These are phyloP conservation scores for Neurospora terricola DNA, from an alignment of 495 filamentous ascomycete genomes.

Conservation along the genomic window DNA sequence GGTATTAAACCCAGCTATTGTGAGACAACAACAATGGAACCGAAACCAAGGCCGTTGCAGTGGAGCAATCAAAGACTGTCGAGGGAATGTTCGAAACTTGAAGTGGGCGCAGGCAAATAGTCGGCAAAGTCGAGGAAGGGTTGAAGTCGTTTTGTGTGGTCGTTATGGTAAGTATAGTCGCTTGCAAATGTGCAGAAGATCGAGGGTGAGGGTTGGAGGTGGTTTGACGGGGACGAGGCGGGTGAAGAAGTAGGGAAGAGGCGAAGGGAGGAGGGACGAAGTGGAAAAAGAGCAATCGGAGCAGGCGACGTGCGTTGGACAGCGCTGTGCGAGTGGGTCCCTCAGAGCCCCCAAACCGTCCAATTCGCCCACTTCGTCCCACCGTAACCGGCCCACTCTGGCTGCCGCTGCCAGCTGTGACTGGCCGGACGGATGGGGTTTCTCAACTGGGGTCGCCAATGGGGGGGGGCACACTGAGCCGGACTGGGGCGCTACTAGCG, in stretches of 20 bases:
- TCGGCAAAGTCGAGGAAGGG: background rate
- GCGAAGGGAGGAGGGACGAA: conserved; percentile 23
- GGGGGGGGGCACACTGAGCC: background rate
- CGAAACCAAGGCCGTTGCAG: conserved; percentile 5
- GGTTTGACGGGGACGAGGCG: conserved; percentile 18
- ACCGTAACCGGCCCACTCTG: background rate
- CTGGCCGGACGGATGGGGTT: background rate
- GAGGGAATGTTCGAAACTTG: conserved; percentile 2
- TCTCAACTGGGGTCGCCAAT: background rate
- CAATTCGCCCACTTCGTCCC: background rate
- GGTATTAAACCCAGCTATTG: conserved; percentile 13
- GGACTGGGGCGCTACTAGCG: conserved; percentile 23
- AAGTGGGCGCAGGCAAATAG: background rate
- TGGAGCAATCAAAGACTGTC: background rate
- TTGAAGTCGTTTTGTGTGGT: background rate
- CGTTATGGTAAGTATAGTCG: background rate
- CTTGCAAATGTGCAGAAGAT: background rate
- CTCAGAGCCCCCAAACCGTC: background rate
- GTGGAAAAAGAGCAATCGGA: conserved; percentile 23
- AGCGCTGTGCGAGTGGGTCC: conserved; percentile 12
- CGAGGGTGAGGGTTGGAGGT: conserved; percentile 3
- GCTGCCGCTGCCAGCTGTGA: background rate
- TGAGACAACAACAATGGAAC: conserved; percentile 27
- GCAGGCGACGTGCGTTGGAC: conserved; percentile 29
- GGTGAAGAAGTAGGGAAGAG: conserved; percentile 23